Base-by-base conservation (phyloP, 331 rosid genomes). In the Erythrophleum ivorense region DNA sequence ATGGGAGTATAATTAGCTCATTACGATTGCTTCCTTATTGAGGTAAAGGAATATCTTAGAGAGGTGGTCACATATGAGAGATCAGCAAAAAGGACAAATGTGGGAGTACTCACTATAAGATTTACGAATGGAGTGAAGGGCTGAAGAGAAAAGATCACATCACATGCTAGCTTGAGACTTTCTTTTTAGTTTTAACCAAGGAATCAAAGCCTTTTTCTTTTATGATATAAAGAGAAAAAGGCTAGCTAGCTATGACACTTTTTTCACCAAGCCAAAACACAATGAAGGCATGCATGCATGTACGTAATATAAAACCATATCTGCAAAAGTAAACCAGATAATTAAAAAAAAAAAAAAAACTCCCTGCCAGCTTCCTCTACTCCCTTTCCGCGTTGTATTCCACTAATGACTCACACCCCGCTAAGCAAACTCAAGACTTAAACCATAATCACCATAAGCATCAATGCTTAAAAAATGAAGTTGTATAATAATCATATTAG, bases 351-450 rank as follows among this genome's bases (percentile, higher is more conserved):
- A 24, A 48, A 48, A 77, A 57, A 18, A 50, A 68, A 3, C 59
- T 58, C 21, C 49, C 36, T 5, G 7, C 50, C 21, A 36, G 3
- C n/a, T 2, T 64, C 82, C 84, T 86, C 10, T 9, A 2, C 53
- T 58, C 81, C 84, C 86, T 86, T 87, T 89, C 87, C 94, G 79
- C 88, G 88, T 88, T 84, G 87, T 40, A 73, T 83, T 71, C 88
- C 90, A 88, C 89, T 81, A 86, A 75, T 73, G 1, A 9, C 34
- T 75, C 76, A 64, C 80, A 59, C 83, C 40, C 11, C 73, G 70
- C 60, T 78, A 86, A 88, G 86, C 75, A 84, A 82, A 34, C 85
- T 62, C 3, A 48, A 66, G 67, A 48, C 67, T 50, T 40, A 13
- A 82, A 14, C 58, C 66, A 24, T 48, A 76, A 65, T 18, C 40